These are phyloP conservation scores for Cladophialophora psammophila DNA, from an alignment of 2,329 filamentous ascomycete genomes.

Conservation along the genomic window DNA sequence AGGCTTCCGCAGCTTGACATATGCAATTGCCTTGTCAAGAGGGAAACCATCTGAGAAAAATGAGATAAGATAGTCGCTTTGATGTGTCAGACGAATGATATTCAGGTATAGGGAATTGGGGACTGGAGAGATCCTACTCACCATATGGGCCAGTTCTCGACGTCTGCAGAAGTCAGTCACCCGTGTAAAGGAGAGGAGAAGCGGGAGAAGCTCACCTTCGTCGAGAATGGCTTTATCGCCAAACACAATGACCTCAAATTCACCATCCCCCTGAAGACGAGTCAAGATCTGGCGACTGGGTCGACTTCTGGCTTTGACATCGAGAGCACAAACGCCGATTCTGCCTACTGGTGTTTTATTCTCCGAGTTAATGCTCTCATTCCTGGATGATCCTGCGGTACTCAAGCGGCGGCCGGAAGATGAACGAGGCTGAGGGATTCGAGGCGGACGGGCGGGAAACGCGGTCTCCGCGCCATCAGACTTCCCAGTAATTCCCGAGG, in stretches of 20 bases:
- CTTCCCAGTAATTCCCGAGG: slow-evolving; percentile 19
- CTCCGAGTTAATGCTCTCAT: slow-evolving; percentile 33
- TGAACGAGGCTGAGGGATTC: slow-evolving; percentile 35
- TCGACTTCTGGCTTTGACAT: slow-evolving; percentile 95
- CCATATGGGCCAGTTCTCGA: slow-evolving; percentile 96
- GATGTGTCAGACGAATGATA: slow-evolving; percentile 1
- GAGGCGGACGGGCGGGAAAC: slow-evolving; percentile 34
- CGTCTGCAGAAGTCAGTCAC: slow-evolving; percentile 59
- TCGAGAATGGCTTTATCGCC: slow-evolving; percentile 98
- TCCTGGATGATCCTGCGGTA: slow-evolving; percentile 37
- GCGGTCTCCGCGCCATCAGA: slow-evolving; percentile 28
- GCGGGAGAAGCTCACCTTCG: slow-evolving; percentile 65
- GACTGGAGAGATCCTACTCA: slow-evolving; percentile 47
- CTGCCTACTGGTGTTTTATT: slow-evolving; percentile 57
- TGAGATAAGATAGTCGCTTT: slow-evolving; percentile 85
- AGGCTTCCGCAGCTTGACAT: slow-evolving; percentile 89
- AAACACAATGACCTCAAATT: slow-evolving; percentile 97
- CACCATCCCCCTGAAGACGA: slow-evolving; percentile 83
- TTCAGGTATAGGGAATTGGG: neutral
- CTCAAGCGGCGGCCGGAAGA: slow-evolving; percentile 40
- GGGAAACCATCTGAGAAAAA: slow-evolving; percentile 99
- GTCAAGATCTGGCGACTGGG: slow-evolving; percentile 96
- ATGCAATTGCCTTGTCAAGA: slow-evolving; percentile 94
- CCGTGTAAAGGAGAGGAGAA: slow-evolving; percentile 10
- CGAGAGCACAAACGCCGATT: slow-evolving; percentile 93